A percentile compares a stretch with the other conserved stretches of the same genome.
Evolutionary conservation across 2,329 filamentous ascomycete genomes (phyloP).

Genomic region (Monilinia polystroma): DNA sequence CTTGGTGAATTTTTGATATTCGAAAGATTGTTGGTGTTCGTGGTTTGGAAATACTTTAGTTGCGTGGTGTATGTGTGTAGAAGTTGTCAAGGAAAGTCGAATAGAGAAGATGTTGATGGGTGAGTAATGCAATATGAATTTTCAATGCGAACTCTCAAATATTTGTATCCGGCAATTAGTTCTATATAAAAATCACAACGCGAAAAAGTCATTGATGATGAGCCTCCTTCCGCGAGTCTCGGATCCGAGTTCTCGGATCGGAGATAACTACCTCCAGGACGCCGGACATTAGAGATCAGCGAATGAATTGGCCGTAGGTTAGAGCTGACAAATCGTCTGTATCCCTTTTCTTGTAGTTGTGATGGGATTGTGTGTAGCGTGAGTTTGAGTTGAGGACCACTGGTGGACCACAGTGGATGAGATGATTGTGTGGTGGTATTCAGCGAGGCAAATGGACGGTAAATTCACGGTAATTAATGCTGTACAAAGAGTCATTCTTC

Average conservation of each 20-base stretch:
- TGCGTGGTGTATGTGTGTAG: not conserved
- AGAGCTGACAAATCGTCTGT: not conserved
- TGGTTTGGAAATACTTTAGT: not conserved
- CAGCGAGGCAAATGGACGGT: too few species aligned
- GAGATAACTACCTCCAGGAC: not conserved
- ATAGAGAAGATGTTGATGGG: not conserved
- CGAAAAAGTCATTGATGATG: not conserved
- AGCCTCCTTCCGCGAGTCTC: not conserved
- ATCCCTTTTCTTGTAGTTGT: too few species aligned
- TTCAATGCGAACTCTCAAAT: not conserved
- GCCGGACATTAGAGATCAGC: not conserved
- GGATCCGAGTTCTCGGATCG: not conserved
- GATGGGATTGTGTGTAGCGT: not conserved
- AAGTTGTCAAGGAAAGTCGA: not conserved
- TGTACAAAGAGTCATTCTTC: too few species aligned
- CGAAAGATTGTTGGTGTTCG: not conserved
- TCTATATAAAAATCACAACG: not conserved
- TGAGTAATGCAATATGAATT: not conserved
- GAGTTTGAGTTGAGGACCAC: too few species aligned
- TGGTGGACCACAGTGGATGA: too few species aligned
- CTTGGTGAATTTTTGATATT: not conserved
- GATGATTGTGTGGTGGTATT: too few species aligned
- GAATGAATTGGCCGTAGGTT: not conserved
- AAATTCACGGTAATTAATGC: too few species aligned
- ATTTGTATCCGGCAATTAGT: constrained; percentile 1